phyloP scores from a whole-genome alignment of 164 flowering plant species.

The Amborella trichopoda region DNA sequence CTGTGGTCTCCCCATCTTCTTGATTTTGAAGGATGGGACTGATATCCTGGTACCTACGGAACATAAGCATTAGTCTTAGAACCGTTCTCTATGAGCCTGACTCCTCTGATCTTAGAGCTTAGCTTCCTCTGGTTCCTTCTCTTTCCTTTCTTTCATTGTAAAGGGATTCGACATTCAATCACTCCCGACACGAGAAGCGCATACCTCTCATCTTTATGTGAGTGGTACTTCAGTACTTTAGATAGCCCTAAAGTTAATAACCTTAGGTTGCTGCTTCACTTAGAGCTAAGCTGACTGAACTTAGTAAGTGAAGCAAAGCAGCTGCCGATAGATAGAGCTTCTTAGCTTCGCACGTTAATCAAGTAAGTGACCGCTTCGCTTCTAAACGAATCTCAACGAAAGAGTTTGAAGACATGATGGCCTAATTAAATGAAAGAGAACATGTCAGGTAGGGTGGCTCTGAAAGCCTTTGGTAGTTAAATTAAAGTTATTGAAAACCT shows the following conservation, averaged over 20 bases:
- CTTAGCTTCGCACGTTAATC: not conserved
- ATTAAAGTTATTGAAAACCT: too few species aligned
- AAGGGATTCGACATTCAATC: not conserved
- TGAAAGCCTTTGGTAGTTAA: too few species aligned
- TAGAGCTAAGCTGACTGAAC: not conserved
- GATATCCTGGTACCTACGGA: not conserved
- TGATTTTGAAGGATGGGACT: not conserved
- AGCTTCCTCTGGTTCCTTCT: too few species aligned
- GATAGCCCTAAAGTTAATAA: not conserved
- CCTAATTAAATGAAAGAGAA: too few species aligned
- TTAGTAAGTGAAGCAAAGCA: not conserved
- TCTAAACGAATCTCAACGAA: not conserved
- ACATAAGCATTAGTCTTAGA: not conserved
- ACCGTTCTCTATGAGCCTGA: not conserved
- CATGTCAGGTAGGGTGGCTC: too few species aligned
- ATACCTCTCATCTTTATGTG: not conserved
- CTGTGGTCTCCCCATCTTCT: constrained; percentile 1
- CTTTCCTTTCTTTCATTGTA: not conserved
- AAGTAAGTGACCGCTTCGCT: not conserved
- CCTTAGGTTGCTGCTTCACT: not conserved
- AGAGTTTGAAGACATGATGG: too few species aligned
- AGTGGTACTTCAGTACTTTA: not conserved
- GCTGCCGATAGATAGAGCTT: not conserved
- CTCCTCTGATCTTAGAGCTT: too few species aligned
- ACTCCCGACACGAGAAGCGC: not conserved